Evolutionary conservation across 2,329 filamentous ascomycete species (phyloP), one percentile per base, ranked within the genome.

Genomic region (Epichloe glyceriae): DNA sequence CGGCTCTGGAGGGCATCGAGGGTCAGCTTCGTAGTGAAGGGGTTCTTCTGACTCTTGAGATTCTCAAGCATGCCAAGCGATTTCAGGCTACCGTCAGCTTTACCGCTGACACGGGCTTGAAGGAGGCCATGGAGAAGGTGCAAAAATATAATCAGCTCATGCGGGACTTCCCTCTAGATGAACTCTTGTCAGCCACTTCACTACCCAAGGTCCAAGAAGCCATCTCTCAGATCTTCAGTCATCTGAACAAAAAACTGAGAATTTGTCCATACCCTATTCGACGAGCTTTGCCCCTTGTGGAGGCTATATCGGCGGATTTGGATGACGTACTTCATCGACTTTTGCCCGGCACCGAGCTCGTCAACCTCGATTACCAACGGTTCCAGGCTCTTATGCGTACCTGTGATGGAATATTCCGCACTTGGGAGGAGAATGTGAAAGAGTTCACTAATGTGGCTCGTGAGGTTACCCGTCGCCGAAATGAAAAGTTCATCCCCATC

Each of bases 141-240:
- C 88, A 95, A 67, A 96, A 96, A 68, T 98, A 97, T 74, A 99
- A 98, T 65, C 88, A 95, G 70, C 79, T 98, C 22, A 97, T 99
- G 88, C 85, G 93, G 55, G 94, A 98, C 65, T 97, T 99, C 56
- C 93, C 93, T 0, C 75, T 98, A 35, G 91, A 97, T 63, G 93
- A 99, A 66, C 73, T 99, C 30, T 78, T 96, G 17, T 95, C 93
- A 15, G 90, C 93, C 1, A 94, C 90, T 0, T 91, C 90, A 1
- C 70, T 98, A 43, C 74, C 83, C 60, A 96, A 95, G 68, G 82
- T 95, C 3, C 83, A 93, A 61, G 90, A 97, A 60, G 86, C 93
- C 6, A 79, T 98, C 55, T 79, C 84, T 43, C 80, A 90, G 60
- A 95, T 98, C 55, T 98, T 99, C 66, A 79, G 73, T 45, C 94